Conservation (phyloP, 192 early-diverging fungal genomes). For the Entomortierella parvispora region DNA sequence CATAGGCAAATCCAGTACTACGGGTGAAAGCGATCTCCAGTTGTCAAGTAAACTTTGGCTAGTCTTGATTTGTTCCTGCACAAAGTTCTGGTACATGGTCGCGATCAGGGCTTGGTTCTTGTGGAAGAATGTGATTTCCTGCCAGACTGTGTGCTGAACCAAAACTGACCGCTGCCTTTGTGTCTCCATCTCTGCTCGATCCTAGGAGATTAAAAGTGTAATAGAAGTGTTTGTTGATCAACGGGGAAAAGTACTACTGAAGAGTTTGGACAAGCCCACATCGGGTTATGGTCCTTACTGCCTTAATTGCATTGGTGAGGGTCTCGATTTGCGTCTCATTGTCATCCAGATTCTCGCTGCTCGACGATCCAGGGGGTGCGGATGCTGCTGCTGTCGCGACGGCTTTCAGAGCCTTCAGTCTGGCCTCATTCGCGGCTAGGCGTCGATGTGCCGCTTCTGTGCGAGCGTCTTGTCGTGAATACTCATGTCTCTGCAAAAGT, state of each 20-base stretch:
- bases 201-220: constrained; percentile 41
- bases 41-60: constrained; percentile 55
- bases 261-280: neutral
- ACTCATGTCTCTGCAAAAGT: constrained; percentile 64
- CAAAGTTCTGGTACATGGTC: constrained; percentile 68
- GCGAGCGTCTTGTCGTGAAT: constrained; percentile 29
- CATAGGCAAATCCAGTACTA: constrained; percentile 61
- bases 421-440: constrained; percentile 55
- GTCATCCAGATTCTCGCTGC: constrained; percentile 6
- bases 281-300: constrained; percentile 7
- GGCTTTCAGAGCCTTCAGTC: constrained; percentile 24
- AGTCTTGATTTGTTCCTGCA: constrained; percentile 62
- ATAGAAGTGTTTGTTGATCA: neutral
- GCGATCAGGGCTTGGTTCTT: constrained; percentile 65
- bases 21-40: constrained; percentile 55
- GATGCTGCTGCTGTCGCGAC: constrained; percentile 7
- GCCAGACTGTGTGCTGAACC: constrained; percentile 62
- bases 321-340: constrained; percentile 33
- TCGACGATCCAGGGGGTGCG: constrained; percentile 9
- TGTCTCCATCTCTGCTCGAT: constrained; percentile 55
- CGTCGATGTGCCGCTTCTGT: constrained; percentile 63
- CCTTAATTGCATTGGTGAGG: neutral
- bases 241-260: neutral
- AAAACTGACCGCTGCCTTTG: constrained; percentile 56
- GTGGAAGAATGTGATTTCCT: constrained; percentile 67